Base-by-base conservation (phyloP, 2,329 filamentous ascomycete species). In the Colletotrichum ledebouriae region DNA sequence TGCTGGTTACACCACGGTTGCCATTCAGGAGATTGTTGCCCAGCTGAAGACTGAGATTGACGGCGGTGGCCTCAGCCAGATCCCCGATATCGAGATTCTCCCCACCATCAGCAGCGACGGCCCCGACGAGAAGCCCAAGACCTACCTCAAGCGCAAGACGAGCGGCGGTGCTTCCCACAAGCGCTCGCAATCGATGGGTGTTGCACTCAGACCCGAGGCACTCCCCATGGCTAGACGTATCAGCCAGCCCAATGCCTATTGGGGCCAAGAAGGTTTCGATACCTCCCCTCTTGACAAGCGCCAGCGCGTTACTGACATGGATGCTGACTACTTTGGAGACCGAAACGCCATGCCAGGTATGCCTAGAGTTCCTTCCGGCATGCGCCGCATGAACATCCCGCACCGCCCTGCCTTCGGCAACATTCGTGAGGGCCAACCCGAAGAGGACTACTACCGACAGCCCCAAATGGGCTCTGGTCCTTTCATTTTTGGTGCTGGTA, bases 21-120 rank as follows among this genome's bases (percentile, higher is more conserved):
- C 83, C 59, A 84, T 89, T 53, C 73, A 83, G 25, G 76, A 78
- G 6, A 82, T 88, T n/a, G 80, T 86, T 4, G 75, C 77, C 1
- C 80, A 79, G 1, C 78, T 89, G 7, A 78, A 82, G 71, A 63
- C 72, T 0, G 83, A 86, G 52, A 82, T 88, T 57, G 75, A 82
- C 25, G 70, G 75, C 9, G 80, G 81, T 11, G 73, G 75, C 1
- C 74, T 86, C 39, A 76, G 74, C 4, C 81, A 85, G 63, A 83
- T 89, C 2, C 87, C 87, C 0, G 87, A 88, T 68, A 85, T 89
- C 63, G 87, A 89, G 76, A 86, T 89, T 17, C 79, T 89, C 4
- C 86, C 87, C 2, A 84, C 86, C 66, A 85, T 89, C 71, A 81
- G 80, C 41, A 79, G 80, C 10, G 73, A 75, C 37, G 71, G 72